Conservation (phyloP, 2,329 filamentous ascomycete species). For the Biscogniauxia sp. region DNA sequence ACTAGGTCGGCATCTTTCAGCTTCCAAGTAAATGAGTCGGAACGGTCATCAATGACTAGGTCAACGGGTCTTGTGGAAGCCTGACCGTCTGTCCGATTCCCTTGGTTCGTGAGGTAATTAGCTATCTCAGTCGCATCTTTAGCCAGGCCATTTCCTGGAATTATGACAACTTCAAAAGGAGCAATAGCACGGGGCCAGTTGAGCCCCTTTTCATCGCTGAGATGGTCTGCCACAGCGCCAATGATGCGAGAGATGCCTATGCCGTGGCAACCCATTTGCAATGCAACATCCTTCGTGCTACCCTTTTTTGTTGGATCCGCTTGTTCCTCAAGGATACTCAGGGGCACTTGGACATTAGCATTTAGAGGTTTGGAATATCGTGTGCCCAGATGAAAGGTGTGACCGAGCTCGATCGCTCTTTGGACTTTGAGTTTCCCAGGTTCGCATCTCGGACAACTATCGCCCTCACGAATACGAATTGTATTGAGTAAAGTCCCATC, state of each 20-base stretch:
- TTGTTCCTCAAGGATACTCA: conserved; percentile 17
- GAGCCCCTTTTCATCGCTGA: conserved; percentile 69
- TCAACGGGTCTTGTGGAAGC: conserved; percentile 47
- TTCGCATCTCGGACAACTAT: conserved; percentile 70
- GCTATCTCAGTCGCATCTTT: conserved; percentile 59
- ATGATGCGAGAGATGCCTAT: conserved; percentile 92
- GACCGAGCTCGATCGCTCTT: conserved; percentile 83
- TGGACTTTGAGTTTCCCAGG: conserved; percentile 61
- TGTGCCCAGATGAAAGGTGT: conserved; percentile 92
- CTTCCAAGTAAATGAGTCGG: conserved; percentile 74
- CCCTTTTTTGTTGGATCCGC: conserved; percentile 14
- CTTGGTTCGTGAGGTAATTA: conserved; percentile 48
- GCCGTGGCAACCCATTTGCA: conserved; percentile 96
- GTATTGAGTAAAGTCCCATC: conserved; percentile 54
- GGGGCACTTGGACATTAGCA: conserved; percentile 55
- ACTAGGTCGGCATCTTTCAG: conserved; percentile 85
- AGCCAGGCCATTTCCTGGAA: conserved; percentile 49
- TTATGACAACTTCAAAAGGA: conserved; percentile 73
- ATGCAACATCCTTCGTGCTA: conserved; percentile 43
- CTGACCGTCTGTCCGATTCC: conserved; percentile 5
- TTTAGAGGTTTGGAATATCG: conserved; percentile 77
- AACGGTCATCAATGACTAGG: conserved; percentile 70
- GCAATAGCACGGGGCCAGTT: conserved; percentile 88
- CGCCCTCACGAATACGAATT: conserved; percentile 63
- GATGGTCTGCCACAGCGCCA: conserved; percentile 75